These are phyloP conservation scores for Hymenoscyphus infarciens DNA, from an alignment of 2,329 filamentous ascomycete genomes.

Conservation along the genomic window DNA sequence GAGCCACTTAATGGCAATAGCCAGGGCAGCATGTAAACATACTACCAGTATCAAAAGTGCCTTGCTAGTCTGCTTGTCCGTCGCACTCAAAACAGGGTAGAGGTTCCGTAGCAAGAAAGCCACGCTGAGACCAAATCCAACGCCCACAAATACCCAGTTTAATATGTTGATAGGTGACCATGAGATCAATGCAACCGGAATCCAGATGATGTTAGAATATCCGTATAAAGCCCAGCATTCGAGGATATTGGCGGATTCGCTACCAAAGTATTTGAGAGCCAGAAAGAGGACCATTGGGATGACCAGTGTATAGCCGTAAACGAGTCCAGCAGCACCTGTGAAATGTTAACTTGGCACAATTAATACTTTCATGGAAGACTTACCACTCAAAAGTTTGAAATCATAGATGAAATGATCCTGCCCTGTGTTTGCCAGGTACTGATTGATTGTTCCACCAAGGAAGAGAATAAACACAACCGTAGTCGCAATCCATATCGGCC, in stretches of 20 bases:
- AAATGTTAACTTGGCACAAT: conserved; percentile 8
- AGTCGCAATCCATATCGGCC: conserved; percentile 97
- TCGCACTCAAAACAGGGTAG: conserved; percentile 88
- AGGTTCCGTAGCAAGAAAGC: conserved; percentile 81
- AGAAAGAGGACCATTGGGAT: conserved; percentile 84
- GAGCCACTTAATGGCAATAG: conserved; percentile 90
- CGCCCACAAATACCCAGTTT: conserved; percentile 89
- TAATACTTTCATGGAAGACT: neutral
- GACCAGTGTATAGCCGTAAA: conserved; percentile 92
- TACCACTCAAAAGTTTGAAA: conserved; percentile 82
- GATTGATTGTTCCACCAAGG: conserved; percentile 88
- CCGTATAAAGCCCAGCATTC: conserved; percentile 96
- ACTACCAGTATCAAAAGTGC: conserved; percentile 80
- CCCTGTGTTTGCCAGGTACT: conserved; percentile 72
- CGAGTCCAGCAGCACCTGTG: conserved; percentile 75
- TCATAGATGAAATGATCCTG: conserved; percentile 81
- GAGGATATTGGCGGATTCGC: conserved; percentile 85
- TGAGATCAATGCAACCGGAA: conserved; percentile 85
- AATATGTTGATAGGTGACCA: conserved; percentile 83
- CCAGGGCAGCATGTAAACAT: conserved; percentile 79
- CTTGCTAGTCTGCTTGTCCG: conserved; percentile 88
- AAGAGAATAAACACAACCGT: conserved; percentile 96
- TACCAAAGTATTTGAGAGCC: conserved; percentile 90
- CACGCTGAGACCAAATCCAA: conserved; percentile 80
- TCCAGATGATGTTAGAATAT: conserved; percentile 96